These are phyloP conservation scores for Xylariales sp. DNA, from an alignment of 2,329 filamentous ascomycete species.

Conservation along the genomic window DNA sequence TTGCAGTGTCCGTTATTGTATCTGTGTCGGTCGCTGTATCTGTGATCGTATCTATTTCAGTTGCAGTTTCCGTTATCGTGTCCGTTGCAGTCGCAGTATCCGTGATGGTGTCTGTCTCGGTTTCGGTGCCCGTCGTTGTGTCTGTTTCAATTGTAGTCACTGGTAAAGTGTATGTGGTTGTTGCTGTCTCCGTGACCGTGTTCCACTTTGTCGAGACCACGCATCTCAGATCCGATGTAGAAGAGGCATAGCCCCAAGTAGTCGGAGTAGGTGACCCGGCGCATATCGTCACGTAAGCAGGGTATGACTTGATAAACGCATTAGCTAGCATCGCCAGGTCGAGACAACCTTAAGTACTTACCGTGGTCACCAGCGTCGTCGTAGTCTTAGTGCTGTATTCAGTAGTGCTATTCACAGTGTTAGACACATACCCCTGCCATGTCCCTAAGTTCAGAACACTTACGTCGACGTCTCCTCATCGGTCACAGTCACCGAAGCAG, in stretches of 20 bases:
- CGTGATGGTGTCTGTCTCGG: background rate
- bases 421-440: conserved; percentile 6
- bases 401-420: conserved; percentile 7
- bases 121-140: conserved; percentile 1
- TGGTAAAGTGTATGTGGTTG: conserved; percentile 7
- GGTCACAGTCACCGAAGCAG: conserved; percentile 9
- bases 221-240: conserved; percentile 5
- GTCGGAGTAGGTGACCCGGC: background rate
- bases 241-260: background rate
- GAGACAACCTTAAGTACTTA: too few species aligned
- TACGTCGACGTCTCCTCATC: conserved; percentile 12
- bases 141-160: conserved; percentile 7
- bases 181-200: conserved; percentile 10
- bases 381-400: conserved; percentile 7
- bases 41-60: conserved; percentile 3
- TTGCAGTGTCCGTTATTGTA: conserved; percentile 5
- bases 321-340: too few species aligned
- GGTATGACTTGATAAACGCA: conserved; percentile 1
- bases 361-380: conserved; percentile 6
- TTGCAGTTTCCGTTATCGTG: conserved; percentile 1
- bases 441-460: background rate
- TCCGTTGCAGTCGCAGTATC: background rate
- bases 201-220: conserved; percentile 7
- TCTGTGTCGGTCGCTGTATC: conserved; percentile 2
- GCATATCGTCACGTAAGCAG: conserved; percentile 6